Evolutionary conservation across 192 early-diverging fungal species (phyloP), one percentile per base, ranked within the genome.

Genomic region (Kappamyces sp.): DNA sequence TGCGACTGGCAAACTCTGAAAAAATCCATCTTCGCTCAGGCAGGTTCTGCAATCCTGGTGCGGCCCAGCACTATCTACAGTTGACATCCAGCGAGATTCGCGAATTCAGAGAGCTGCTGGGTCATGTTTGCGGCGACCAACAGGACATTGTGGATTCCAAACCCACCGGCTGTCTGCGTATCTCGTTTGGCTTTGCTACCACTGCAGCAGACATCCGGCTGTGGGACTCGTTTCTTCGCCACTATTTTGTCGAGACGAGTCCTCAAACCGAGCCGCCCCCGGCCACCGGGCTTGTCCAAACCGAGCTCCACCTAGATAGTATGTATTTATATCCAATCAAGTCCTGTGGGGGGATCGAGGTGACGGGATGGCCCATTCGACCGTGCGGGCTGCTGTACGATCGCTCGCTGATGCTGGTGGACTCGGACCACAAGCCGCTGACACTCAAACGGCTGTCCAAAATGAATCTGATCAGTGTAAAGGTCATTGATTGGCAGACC

Each of bases 31-130:
- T 92, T 34, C 77, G 90, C 0, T 66, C 80, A 0, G 90, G 90
- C 0, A 76, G 87, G 34, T 86, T 84, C 65, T 92, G 90, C 75
- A 92, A 92, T 55, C 87, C 87, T 12, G 90, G 90, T 35, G 84
- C 88, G 1, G 72, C 83, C 35, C 79, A 88, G 36, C 62, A 63
- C 6, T 85, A 84, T 80, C 71, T 92, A 2, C 43, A 72, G n/a
- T 58, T 93, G 3, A 66, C 75, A 1, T 58, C 79, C 0, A 65
- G 72, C 0, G 73, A 86, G 2, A 62, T 88, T 42, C 74, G 60
- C 38, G 62, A 58, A 48, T 84, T 13, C n/a, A 33, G 47, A 51
- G 33, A 64, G 47, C 33, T 33, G 6, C 67, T 50, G 23, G 89
- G 89, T 0, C 76, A 82, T 65, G 73, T 78, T 3, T 93, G 90